Base-by-base conservation (phyloP, 257 asterid species). In the Hygrophila difformis region DNA sequence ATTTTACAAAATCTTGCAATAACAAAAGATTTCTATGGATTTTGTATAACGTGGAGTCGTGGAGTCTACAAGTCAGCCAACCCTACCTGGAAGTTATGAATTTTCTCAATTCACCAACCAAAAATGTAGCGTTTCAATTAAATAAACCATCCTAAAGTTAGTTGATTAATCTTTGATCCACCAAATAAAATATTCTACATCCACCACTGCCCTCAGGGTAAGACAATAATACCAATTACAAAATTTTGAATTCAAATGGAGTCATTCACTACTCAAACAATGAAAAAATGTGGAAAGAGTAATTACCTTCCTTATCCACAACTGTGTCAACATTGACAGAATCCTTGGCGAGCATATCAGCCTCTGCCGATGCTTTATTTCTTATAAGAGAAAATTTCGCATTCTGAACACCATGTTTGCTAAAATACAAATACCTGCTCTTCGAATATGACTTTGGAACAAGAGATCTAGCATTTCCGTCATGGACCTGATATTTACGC, bases 321-420 rank as follows among this genome's bases (percentile, higher is more conserved):
- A 47, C 63, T 1, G 63, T 58, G 24, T 69, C 72, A 23, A 39
- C 57, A 18, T 59, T 64, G 24, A 33, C 67, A 38, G 82, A 75
- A 66, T 53, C 83, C 62, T 74, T 75, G 16, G 67, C 65, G 26
- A 74, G 60, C 41, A 70, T 34, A 24, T 69, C 79, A 3, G 71
- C 76, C 66, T 72, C 76, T 49, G 53, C 2, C 20, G 95, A 71
- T 49, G 82, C 41, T 63, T 74, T 76, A 52, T 64, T 62, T 63
- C 57, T 71, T 44, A 66, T 56, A 38, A 50, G 55, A 13, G 54
- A 24, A 64, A 24, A 60, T 35, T 6, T 57, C 39, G 52, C 56
- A 20, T 23, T 57, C 19, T 14, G 61, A 48, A 59, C 43, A 37
- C 35, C 55, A 24, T 26, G 40, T 47, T 49, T 59, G 17, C 62